Conservation (phyloP, 345 rosid genomes). For the Populus deltoides region DNA sequence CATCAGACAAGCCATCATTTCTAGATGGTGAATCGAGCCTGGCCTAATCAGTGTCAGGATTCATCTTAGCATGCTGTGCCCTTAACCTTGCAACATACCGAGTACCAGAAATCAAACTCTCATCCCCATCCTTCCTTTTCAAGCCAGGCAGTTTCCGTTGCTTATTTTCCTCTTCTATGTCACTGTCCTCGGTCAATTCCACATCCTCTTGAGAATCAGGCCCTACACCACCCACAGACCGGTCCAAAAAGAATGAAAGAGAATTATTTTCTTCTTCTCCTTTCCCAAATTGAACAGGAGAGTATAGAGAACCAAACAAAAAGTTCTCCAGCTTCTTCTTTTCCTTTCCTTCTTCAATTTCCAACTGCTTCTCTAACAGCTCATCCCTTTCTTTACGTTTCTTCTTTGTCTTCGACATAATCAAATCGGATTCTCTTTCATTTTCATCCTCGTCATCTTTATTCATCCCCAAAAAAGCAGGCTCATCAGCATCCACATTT, state of each 20-base stretch:
- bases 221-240: slow-evolving; percentile 32
- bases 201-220: slow-evolving; percentile 41
- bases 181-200: slow-evolving; percentile 27
- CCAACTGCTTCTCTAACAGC: slow-evolving; percentile 21
- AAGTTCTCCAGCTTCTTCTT: slow-evolving; percentile 69
- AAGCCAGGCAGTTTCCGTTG: slow-evolving; percentile 68
- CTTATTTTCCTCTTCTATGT: slow-evolving; percentile 34
- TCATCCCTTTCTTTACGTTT: slow-evolving; percentile 53
- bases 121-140: slow-evolving; percentile 84
- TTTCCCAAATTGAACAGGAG: slow-evolving; percentile 73
- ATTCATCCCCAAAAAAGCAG: slow-evolving; percentile 23
- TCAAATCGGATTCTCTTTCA: slow-evolving; percentile 35
- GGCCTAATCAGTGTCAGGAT: slow-evolving; percentile 94
- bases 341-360: slow-evolving; percentile 50
- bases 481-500: slow-evolving; percentile 29
- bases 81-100: slow-evolving; percentile 76
- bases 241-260: slow-evolving; percentile 59
- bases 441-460: slow-evolving; percentile 31
- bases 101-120: slow-evolving; percentile 61
- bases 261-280: slow-evolving; percentile 37
- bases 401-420: slow-evolving; percentile 43
- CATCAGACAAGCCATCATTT: slow-evolving; percentile 34
- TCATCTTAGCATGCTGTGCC: slow-evolving; percentile 80
- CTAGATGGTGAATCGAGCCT: slow-evolving; percentile 33
- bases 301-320: slow-evolving; percentile 73